Evolutionary conservation across 352 stramenopile species (phyloP).

Genomic region (Blastocystis sp.): DNA sequence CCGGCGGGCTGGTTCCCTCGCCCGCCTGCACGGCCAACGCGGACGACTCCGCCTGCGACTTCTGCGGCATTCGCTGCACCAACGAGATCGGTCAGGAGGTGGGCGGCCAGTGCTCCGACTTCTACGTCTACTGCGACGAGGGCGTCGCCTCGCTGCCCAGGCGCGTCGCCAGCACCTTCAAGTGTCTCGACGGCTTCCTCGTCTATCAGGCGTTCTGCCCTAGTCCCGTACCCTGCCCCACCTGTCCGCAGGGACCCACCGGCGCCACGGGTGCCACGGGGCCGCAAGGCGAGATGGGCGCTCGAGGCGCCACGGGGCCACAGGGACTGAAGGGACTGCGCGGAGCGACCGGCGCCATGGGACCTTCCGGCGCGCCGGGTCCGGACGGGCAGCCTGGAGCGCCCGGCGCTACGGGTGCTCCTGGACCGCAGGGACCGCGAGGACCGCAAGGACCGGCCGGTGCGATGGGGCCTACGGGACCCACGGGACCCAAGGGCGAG

Average conservation of each 20-base stretch:
- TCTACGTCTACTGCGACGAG: conserved; percentile 40
- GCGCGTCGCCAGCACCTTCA: conserved; percentile 40
- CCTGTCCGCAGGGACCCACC: neutral
- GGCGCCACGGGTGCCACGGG: conserved; percentile 18
- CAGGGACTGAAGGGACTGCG: conserved; percentile 29
- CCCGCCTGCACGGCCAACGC: neutral
- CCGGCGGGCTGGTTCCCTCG: conserved; percentile 10
- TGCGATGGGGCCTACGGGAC: conserved; percentile 12
- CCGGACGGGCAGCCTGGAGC: neutral
- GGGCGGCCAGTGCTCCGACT: conserved; percentile 18
- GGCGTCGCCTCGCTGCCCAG: neutral
- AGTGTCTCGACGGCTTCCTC: conserved; percentile 31
- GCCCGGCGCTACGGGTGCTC: neutral
- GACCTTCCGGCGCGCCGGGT: conserved; percentile 2
- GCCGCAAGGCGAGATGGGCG: neutral
- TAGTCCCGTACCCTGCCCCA: conserved; percentile 38
- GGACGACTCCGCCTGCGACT: conserved; percentile 1
- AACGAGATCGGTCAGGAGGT: conserved; percentile 2
- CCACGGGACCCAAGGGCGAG: neutral
- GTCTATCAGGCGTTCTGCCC: conserved; percentile 58
- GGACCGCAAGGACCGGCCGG: conserved; percentile 40
- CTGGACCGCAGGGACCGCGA: neutral
- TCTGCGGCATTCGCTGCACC: conserved; percentile 37
- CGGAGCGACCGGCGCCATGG: conserved; percentile 2
- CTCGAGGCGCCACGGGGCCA: conserved; percentile 5